Evolutionary conservation across 2,329 filamentous ascomycete genomes (phyloP), one percentile per base, ranked within the genome.

Genomic region (Fusarium pilosicola): DNA sequence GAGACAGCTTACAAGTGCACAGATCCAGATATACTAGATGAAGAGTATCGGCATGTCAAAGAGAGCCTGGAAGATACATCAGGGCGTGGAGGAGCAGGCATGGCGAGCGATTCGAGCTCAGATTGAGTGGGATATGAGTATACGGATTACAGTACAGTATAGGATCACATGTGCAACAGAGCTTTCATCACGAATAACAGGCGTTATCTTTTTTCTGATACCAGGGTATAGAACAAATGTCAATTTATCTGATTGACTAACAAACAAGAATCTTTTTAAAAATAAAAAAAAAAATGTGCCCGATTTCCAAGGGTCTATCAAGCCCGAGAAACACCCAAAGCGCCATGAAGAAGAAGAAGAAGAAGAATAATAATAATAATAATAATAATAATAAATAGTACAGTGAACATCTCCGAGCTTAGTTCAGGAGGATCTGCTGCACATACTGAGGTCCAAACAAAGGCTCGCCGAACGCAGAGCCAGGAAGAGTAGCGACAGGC

Each of bases 401-500:
- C 57, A 38, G 39, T 62, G 46, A n/a, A 54, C 22, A 8, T 44
- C 26, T 32, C 14, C 28, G 11, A n/a, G 45, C 14, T 38, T 46
- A 70, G 28, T 65, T 58, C 22, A 44, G 24, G 64, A 78, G 74
- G 66, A 81, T 78, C 74, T 82, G 80, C 77, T 79, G 73, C 36
- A 82, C 77, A 66, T 79, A 83, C 68, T 79, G 77, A 28, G 82
- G 81, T 12, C 80, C 81, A 36, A 73, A 76, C 24, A 64, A 71
- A 20, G 64, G 46, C 17, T 75, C 73, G 6, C 80, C 81, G 60
- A 84, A 83, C 34, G 59, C 49, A 22, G 69, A 56, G 48, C 67
- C 64, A 10, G 72, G 42, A 6, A 83, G 61, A 24, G 65, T 79
- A 24, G 79, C 81, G 1, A 76, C 54, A 10, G 80, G 79, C 39